These are phyloP conservation scores for Rosa multiflora DNA, from an alignment of 306 rosid genomes.

Conservation along the genomic window DNA sequence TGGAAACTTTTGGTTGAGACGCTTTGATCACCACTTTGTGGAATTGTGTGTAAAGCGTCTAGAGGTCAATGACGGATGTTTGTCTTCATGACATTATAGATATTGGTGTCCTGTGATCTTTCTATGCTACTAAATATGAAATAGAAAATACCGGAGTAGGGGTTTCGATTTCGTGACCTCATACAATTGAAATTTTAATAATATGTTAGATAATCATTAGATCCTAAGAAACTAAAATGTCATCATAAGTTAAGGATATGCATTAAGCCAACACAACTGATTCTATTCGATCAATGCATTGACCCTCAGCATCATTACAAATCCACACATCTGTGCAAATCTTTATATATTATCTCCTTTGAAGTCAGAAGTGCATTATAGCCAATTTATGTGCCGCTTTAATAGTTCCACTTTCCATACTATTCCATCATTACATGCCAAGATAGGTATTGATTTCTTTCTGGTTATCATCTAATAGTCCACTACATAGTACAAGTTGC, in stretches of 20 bases:
- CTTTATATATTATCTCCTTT: background rate
- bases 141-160: background rate
- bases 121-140: too few species aligned
- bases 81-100: background rate
- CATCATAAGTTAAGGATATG: background rate
- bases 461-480: background rate
- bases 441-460: background rate
- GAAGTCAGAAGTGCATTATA: background rate
- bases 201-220: background rate
- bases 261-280: background rate
- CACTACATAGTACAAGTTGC: background rate
- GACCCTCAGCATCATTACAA: background rate
- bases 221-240: background rate
- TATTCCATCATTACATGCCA: background rate
- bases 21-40: background rate
- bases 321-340: background rate
- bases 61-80: background rate
- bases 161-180: background rate
- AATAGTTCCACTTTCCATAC: background rate
- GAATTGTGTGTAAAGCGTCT: background rate
- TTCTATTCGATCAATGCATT: background rate
- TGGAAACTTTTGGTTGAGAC: background rate
- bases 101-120: background rate
- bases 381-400: background rate
- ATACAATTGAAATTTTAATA: background rate